phyloP scores from a whole-genome alignment of 164 flowering plant genomes.

The Umbilicus rupestris region DNA sequence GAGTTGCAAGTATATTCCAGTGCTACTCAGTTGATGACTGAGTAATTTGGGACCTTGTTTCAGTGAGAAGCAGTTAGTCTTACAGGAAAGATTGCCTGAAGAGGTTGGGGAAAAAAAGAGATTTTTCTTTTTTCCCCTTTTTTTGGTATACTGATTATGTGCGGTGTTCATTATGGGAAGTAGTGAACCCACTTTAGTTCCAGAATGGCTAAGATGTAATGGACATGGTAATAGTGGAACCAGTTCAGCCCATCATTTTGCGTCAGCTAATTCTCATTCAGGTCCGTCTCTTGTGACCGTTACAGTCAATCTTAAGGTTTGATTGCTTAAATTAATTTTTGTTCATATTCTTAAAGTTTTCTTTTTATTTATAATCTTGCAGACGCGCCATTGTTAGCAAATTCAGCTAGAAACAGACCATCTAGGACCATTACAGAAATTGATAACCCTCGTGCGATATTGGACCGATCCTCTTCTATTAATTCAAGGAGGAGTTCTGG shows the following conservation, averaged over 20 bases:
- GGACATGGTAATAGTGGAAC: conserved; percentile 16
- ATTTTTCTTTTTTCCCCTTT: neutral
- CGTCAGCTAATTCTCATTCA: conserved; percentile 20
- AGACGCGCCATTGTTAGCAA: conserved; percentile 2
- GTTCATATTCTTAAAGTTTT: neutral
- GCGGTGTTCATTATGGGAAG: conserved; percentile 17
- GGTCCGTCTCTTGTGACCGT: conserved; percentile 15
- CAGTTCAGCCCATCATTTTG: conserved; percentile 15
- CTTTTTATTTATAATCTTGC: neutral
- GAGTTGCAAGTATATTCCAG: neutral
- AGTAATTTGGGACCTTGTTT: neutral
- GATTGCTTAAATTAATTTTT: neutral
- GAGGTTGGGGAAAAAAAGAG: neutral
- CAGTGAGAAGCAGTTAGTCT: neutral
- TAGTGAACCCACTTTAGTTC: conserved; percentile 23
- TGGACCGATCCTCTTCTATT: conserved; percentile 44
- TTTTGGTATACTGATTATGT: conserved; percentile 15
- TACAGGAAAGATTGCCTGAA: neutral
- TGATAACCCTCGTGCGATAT: conserved; percentile 33
- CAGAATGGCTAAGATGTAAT: conserved; percentile 25
- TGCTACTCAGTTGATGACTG: neutral
- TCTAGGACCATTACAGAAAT: conserved; percentile 34
- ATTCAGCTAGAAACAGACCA: conserved; percentile 13
- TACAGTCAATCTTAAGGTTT: neutral
- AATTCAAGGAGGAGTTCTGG: conserved; percentile 50